A percentile compares a stretch with the other conserved stretches of the same genome.
Evolutionary conservation across 257 asterid genomes (phyloP).

Genomic region (Coffea canephora): DNA sequence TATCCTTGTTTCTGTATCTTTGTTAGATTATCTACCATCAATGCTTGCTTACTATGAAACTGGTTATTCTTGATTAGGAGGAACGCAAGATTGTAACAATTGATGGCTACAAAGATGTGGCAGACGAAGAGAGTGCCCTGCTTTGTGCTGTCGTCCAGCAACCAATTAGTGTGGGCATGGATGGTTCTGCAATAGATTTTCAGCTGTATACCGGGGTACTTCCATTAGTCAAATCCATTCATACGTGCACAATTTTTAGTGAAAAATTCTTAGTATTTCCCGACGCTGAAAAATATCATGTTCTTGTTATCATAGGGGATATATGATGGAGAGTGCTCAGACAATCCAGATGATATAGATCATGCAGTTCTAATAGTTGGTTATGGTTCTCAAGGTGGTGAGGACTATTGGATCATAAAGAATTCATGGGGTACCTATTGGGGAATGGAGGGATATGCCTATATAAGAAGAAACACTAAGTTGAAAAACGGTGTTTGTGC

Average conservation of each 20-base stretch:
- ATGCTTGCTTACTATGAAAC: neutral
- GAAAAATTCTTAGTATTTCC: neutral
- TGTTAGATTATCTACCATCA: too few species aligned
- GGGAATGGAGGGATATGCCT: conserved; percentile 34
- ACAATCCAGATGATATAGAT: conserved; percentile 21
- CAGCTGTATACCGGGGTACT: conserved; percentile 38
- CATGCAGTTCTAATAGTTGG: conserved; percentile 36
- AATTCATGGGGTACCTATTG: conserved; percentile 38
- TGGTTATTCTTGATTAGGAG: conserved; percentile 15
- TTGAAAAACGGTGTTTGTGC: conserved; percentile 29
- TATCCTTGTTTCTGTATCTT: neutral
- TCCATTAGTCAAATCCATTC: neutral
- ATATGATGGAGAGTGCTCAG: conserved; percentile 34
- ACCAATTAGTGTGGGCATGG: conserved; percentile 34
- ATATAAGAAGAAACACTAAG: conserved; percentile 18
- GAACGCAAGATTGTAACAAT: conserved; percentile 21
- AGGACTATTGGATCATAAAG: conserved; percentile 39
- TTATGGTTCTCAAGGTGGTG: conserved; percentile 28
- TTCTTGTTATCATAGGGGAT: conserved; percentile 24
- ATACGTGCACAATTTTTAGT: too few species aligned
- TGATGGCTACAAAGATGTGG: conserved; percentile 33
- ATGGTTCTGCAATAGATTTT: conserved; percentile 32
- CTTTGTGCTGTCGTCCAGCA: conserved; percentile 35
- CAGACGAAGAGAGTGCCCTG: conserved; percentile 22
- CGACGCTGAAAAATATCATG: neutral